phyloP scores from a whole-genome alignment of 169 alveolate species.

The Plasmodium vinckei region DNA sequence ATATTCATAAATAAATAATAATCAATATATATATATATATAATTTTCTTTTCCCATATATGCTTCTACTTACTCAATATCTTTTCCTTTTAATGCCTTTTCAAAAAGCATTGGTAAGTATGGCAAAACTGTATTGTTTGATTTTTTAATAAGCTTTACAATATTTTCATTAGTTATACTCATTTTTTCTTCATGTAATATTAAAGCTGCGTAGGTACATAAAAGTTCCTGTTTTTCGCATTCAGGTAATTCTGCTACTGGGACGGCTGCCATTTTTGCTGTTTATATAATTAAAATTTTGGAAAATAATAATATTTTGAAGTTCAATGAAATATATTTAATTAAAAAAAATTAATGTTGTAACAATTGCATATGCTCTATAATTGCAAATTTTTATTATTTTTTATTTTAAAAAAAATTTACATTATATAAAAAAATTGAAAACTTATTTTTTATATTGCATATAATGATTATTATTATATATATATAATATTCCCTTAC shows the following conservation, averaged over 20 bases:
- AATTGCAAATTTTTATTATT: too few relatives aligned
- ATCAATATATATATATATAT: background rate
- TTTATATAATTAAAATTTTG: slow-evolving; percentile 5
- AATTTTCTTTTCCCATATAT: slow-evolving; percentile 1
- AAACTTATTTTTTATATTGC: too few relatives aligned
- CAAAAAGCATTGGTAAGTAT: slow-evolving; percentile 95
- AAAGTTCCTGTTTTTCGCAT: slow-evolving; percentile 92
- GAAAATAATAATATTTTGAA: slow-evolving; percentile 11
- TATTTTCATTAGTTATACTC: slow-evolving; percentile 93
- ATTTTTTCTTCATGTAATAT: slow-evolving; percentile 93
- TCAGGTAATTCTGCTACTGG: slow-evolving; percentile 83
- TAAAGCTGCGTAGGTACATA: slow-evolving; percentile 96
- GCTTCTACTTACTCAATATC: slow-evolving; percentile 84
- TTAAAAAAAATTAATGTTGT: background rate
- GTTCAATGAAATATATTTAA: slow-evolving; percentile 3
- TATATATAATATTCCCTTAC: too few relatives aligned
- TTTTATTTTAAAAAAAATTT: too few relatives aligned
- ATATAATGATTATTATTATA: too few relatives aligned
- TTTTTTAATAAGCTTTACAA: slow-evolving; percentile 91
- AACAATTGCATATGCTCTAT: too few relatives aligned
- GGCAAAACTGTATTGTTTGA: slow-evolving; percentile 93
- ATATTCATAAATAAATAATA: slow-evolving; percentile 5
- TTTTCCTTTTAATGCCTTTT: slow-evolving; percentile 92
- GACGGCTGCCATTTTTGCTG: slow-evolving; percentile 84
- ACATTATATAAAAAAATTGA: too few relatives aligned